Evolutionary conservation across 805 yeast species (phyloP).

Genomic region (Grigorovia transvaalensis): DNA sequence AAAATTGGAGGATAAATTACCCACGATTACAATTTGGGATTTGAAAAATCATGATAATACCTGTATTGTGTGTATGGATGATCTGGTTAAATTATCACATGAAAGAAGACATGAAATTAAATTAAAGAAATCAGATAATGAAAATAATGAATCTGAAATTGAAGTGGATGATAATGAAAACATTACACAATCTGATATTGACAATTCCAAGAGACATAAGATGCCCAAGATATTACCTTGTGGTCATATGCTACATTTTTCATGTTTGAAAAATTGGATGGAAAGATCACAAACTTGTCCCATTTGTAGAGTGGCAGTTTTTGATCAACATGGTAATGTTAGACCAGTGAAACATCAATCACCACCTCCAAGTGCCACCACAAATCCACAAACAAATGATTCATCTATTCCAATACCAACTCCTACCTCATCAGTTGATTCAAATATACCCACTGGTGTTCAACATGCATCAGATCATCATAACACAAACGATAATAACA

Average conservation of each 20-base stretch:
- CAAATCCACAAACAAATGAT: neutral
- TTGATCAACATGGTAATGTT: slow-evolving; percentile 21
- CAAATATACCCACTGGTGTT: too few relatives aligned
- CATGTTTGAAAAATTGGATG: slow-evolving; percentile 87
- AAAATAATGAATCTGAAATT: slow-evolving; percentile 1
- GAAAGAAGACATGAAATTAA: neutral
- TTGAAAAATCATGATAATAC: slow-evolving; percentile 53
- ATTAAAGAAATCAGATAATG: neutral
- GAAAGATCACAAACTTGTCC: slow-evolving; percentile 92
- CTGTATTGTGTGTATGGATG: slow-evolving; percentile 89
- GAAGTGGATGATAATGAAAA: neutral
- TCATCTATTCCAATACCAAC: neutral
- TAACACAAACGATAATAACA: too few relatives aligned
- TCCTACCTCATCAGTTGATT: too few relatives aligned
- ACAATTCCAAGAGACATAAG: slow-evolving; percentile 3
- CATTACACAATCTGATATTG: slow-evolving; percentile 7
- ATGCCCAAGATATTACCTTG: slow-evolving; percentile 72
- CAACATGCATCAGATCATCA: too few relatives aligned
- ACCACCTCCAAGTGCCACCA: neutral
- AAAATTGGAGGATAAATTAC: slow-evolving; percentile 53
- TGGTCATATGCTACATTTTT: slow-evolving; percentile 80
- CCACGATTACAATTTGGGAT: slow-evolving; percentile 54
- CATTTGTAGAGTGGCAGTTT: slow-evolving; percentile 68
- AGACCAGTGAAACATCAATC: slow-evolving; percentile 1
- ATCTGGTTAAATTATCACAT: slow-evolving; percentile 41